Percentiles rank a stretch among this genome's conserved stretches.
Conservation (phyloP, 2,329 filamentous ascomycete genomes). For the Claviceps humidiphila region DNA sequence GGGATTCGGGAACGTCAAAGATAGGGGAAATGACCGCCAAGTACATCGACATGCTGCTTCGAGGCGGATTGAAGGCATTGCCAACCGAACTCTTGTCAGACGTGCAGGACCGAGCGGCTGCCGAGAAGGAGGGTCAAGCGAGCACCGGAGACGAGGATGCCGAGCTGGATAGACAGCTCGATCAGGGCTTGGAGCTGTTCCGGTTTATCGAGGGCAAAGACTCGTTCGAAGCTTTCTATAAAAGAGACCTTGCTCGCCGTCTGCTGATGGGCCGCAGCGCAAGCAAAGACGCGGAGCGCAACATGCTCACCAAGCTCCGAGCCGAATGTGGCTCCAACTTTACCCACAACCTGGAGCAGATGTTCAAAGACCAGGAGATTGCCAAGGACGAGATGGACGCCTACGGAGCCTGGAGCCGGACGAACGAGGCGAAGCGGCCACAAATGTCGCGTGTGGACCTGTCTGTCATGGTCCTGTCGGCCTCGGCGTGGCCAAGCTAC, state of each 20-base stretch:
- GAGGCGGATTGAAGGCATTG: slow-evolving; percentile 74
- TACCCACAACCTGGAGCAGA: slow-evolving; percentile 93
- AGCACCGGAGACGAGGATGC: slow-evolving; percentile 76
- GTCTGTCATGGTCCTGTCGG: slow-evolving; percentile 79
- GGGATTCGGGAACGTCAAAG: slow-evolving; percentile 77
- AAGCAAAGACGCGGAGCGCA: slow-evolving; percentile 87
- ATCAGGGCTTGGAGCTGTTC: slow-evolving; percentile 88
- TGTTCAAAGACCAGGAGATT: slow-evolving; percentile 98
- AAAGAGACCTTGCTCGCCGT: slow-evolving; percentile 83
- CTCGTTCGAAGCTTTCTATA: slow-evolving; percentile 98
- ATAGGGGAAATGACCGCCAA: slow-evolving; percentile 98
- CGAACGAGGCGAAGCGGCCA: slow-evolving; percentile 23
- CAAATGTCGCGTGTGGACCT: slow-evolving; percentile 44
- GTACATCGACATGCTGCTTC: slow-evolving; percentile 79
- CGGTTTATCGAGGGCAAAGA: slow-evolving; percentile 95
- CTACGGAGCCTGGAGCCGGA: slow-evolving; percentile 58
- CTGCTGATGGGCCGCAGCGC: slow-evolving; percentile 86
- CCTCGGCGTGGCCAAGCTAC: slow-evolving; percentile 87
- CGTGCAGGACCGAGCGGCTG: slow-evolving; percentile 39
- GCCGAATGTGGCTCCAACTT: slow-evolving; percentile 88
- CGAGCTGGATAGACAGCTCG: slow-evolving; percentile 81
- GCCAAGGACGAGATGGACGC: slow-evolving; percentile 85
- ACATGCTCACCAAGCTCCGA: slow-evolving; percentile 85
- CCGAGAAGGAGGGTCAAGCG: slow-evolving; percentile 49
- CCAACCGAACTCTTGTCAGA: slow-evolving; percentile 56